Base-by-base conservation (phyloP, 768 basidiomycete species). In the Coprinopsis sp. region DNA sequence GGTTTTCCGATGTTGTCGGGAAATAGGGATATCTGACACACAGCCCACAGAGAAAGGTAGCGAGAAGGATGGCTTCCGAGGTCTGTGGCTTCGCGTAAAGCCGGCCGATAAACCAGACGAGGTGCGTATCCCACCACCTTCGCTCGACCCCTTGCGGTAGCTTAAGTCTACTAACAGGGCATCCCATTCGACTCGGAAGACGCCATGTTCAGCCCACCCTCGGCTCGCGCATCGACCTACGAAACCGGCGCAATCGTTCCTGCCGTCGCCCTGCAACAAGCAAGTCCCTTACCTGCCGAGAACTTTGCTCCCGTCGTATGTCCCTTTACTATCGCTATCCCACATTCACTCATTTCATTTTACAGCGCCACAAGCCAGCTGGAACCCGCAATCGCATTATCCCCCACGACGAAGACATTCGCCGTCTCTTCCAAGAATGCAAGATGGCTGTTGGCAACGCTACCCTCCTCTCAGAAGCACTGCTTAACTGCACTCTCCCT, bases 381-480 rank as follows among this genome's bases (percentile, higher is more conserved):
- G 65, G 66, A 3, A 61, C 59, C 13, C 60, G 64, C 16, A 71
- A 71, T 51, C 66, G 69, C 31, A 69, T 71, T 30, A 72, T 93
- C 28, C 82, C 91, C 0, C 77, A 67, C 16, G 89, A 93, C 31
- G 91, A 95, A 54, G 90, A 96, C 55, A 87, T 92, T 40, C 73
- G 84, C 11, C 74, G 87, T 13, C 64, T 96, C 39, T 81, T 89
- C 55, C 81, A 91, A 54, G 93, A 96, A 61, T 91, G 91, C 64
- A 82, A 79, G 50, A 80, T 91, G 30, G 91, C 84, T 2, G 76
- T 77, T 46, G 86, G 86, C n/a, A 91, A 91, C 55, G 91, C 92
- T 0, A 67, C 71, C 33, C 55, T 94, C 7, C 70, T 95, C 12
- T 75, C 77, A 13, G 81, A 93, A 57, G 78, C 88, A 1, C 67